Evolutionary conservation across 2,329 filamentous ascomycete species (phyloP), one percentile per base, ranked within the genome.

Genomic region (Elsinoe batatas): DNA sequence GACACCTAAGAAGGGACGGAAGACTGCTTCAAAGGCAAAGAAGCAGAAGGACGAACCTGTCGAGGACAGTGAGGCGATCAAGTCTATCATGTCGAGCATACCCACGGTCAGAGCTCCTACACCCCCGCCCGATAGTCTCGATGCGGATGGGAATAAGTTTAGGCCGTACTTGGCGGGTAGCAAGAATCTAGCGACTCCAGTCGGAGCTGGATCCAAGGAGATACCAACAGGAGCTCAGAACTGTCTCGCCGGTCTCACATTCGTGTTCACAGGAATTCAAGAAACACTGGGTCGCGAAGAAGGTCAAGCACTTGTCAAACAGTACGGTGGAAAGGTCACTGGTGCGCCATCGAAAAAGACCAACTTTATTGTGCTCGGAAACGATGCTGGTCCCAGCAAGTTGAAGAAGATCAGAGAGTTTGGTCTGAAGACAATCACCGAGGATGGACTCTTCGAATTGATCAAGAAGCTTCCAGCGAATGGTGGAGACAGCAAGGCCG

Each of bases 251-350:
- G 93, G 94, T 0, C 76, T 97, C 56, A 87, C 83, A 0, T 98
- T 98, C 66, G 93, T 98, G 26, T 98, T 98, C 64, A 98, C 94
- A 0, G 93, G 93, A 20, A 78, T 96, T 20, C 75, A 97, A 37
- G 80, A 87, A 58, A 84, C 81, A 0, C 80, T 97, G 56, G 84
- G 87, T 43, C 83, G 93, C 58, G 90, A 95, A 5, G 90, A 95
- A 63, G 91, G 82, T 1, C 85, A 91, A 61, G 83, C 80, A 42
- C 75, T 98, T 15, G 88, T 97, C 56, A 98, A 98, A 69, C 83
- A 85, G 59, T 94, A 96, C 68, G 94, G 93, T 40, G 93, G 93
- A 54, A 97, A 95, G 71, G 84, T 95, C 20, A 95, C 86, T 8
- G 77, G 76, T 8, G 84, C 82, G 4, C 93, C 94, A 17, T 97